These are phyloP conservation scores for Beauveria pseudobassiana DNA, from an alignment of 2,329 filamentous ascomycete species.

Conservation along the genomic window DNA sequence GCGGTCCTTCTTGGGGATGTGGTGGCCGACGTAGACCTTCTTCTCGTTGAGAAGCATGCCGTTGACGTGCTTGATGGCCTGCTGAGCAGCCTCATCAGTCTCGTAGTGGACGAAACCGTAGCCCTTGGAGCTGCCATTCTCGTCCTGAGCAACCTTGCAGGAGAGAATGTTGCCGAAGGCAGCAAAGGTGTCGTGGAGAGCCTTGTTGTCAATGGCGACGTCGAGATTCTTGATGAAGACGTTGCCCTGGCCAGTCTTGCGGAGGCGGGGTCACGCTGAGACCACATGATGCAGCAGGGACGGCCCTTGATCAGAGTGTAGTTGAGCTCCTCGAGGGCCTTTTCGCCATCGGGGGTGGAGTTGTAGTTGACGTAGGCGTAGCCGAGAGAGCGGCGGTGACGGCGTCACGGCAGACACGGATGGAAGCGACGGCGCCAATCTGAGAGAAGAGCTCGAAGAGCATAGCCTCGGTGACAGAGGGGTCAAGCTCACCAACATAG, in stretches of 20 bases:
- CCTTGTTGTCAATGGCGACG: slow-evolving; percentile 98
- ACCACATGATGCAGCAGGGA: slow-evolving; percentile 99
- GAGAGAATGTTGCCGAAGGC: slow-evolving; percentile 98
- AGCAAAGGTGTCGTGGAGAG: slow-evolving; percentile 97
- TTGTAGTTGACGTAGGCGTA: slow-evolving; percentile 99
- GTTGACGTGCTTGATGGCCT: slow-evolving; percentile 99
- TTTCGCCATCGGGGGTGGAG: slow-evolving; percentile 91
- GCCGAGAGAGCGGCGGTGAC: slow-evolving; percentile 97
- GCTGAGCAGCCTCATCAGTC: slow-evolving; percentile 91
- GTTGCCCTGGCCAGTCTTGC: slow-evolving; percentile 98
- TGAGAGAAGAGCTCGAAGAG: slow-evolving; percentile 99
- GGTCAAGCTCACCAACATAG: slow-evolving; percentile 97
- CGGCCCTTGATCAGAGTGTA: slow-evolving; percentile 99
- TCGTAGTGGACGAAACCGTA: slow-evolving; percentile 99
- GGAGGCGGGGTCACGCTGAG: slow-evolving; percentile 97
- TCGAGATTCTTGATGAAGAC: slow-evolving; percentile 99
- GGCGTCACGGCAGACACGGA: slow-evolving; percentile 98
- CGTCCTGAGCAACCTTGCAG: slow-evolving; percentile 99
- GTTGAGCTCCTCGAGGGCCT: slow-evolving; percentile 97
- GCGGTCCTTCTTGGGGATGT: slow-evolving; percentile 99
- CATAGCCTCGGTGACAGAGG: slow-evolving; percentile 98
- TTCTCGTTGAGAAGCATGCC: slow-evolving; percentile 99
- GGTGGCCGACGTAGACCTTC: slow-evolving; percentile 98
- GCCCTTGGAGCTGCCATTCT: slow-evolving; percentile 93
- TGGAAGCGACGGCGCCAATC: slow-evolving; percentile 97